Conservation (phyloP, 148 eudicot species). For the Rhododendron griersonianum region DNA sequence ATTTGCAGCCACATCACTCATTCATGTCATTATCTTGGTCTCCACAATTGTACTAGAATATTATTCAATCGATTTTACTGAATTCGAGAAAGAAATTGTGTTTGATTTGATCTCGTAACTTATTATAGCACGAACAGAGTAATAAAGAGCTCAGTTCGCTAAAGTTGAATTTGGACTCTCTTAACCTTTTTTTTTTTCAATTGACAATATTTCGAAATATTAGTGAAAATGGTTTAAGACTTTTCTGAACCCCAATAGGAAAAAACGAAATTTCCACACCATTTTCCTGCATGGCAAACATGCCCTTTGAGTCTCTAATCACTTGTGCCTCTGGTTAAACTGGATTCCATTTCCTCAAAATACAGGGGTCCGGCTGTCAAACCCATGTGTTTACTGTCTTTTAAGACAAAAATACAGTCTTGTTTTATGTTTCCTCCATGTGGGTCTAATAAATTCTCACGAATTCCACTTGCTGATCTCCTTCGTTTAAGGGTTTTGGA, state of each 20-base stretch:
- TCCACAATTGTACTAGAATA: neutral
- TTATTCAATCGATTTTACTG: neutral
- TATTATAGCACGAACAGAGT: neutral
- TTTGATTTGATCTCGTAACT: neutral
- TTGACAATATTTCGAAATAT: too few species aligned
- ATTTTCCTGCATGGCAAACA: neutral
- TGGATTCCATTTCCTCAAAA: neutral
- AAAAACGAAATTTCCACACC: neutral
- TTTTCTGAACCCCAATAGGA: neutral
- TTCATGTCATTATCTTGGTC: neutral
- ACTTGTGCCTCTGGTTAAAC: neutral
- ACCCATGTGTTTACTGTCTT: neutral
- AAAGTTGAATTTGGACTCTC: neutral
- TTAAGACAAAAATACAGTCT: neutral
- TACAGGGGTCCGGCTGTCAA: conserved; percentile 2
- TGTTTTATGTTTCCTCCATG: neutral
- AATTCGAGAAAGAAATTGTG: neutral
- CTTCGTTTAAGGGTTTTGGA: too few species aligned
- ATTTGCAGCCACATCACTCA: neutral
- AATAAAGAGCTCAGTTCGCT: neutral
- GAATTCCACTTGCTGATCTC: neutral
- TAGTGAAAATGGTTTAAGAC: neutral
- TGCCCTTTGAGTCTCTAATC: neutral
- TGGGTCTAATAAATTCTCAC: neutral
- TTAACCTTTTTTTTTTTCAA: neutral